Evolutionary conservation across 768 basidiomycete species (phyloP).

Genomic region (Tulasnella sp.): DNA sequence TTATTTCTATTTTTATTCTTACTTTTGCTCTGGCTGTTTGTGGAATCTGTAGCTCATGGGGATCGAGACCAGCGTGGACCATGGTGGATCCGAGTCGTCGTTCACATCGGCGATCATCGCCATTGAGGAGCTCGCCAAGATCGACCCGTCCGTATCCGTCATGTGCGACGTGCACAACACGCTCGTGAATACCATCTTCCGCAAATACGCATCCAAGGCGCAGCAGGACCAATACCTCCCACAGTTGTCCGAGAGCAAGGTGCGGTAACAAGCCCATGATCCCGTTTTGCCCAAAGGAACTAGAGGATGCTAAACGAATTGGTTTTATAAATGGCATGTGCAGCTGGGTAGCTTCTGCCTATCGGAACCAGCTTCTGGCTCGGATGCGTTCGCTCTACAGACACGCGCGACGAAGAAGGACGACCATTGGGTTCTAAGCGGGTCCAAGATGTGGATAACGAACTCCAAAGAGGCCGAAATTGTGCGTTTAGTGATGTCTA

Average conservation of each 20-base stretch:
- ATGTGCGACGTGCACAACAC: slow-evolving; percentile 98
- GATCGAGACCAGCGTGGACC: slow-evolving; percentile 77
- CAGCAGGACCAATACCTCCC: slow-evolving; percentile 87
- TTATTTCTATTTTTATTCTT: too few species aligned
- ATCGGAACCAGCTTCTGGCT: slow-evolving; percentile 86
- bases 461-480: slow-evolving; percentile 88
- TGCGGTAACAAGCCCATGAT: slow-evolving; percentile 25
- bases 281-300: too few species aligned
- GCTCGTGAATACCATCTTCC: slow-evolving; percentile 87
- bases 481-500: slow-evolving; percentile 17
- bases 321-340: too few species aligned
- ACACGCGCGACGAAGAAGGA: slow-evolving; percentile 85
- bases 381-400: slow-evolving; percentile 93
- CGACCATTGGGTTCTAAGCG: slow-evolving; percentile 76
- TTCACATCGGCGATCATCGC: slow-evolving; percentile 94
- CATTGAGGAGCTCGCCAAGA: slow-evolving; percentile 92
- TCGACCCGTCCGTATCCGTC: slow-evolving; percentile 94
- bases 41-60: slow-evolving; percentile 70
- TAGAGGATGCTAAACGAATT: too few species aligned
- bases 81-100: slow-evolving; percentile 79
- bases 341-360: slow-evolving; percentile 95
- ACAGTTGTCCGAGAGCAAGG: slow-evolving; percentile 65
- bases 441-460: slow-evolving; percentile 99
- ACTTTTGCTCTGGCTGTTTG: too few species aligned
- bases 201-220: slow-evolving; percentile 72